Conservation (phyloP, 139 green algal species). For the Zygnema cylindricum region DNA sequence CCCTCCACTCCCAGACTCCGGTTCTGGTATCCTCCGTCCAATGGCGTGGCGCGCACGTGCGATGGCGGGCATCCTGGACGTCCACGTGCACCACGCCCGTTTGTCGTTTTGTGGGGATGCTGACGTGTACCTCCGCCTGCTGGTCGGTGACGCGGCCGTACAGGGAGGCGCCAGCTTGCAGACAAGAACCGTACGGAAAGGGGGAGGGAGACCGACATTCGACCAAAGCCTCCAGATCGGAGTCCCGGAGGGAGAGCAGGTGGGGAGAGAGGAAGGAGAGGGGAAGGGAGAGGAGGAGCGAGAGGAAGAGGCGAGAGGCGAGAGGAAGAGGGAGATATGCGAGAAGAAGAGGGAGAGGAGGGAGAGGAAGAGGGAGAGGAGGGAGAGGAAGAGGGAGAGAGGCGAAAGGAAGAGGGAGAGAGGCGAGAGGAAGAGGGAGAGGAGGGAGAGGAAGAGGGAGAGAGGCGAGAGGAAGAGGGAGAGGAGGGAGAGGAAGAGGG, state of each 20-base stretch:
- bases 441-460: background rate
- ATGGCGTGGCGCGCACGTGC: background rate
- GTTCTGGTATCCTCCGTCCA: background rate
- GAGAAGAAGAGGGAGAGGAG: conserved; percentile 34
- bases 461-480: background rate
- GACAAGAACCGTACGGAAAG: conserved; percentile 40
- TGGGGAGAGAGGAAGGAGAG: too few species aligned
- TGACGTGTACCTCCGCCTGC: conserved; percentile 29
- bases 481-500: too few species aligned
- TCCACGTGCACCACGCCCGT: conserved; percentile 32
- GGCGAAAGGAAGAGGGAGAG: background rate
- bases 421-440: background rate
- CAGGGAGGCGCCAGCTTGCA: too few species aligned
- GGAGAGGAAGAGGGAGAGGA: conserved; percentile 14
- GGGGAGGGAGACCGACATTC: conserved; percentile 44
- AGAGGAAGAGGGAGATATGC: conserved; percentile 26
- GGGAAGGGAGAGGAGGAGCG: conserved; percentile 16
- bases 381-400: conserved; percentile 17
- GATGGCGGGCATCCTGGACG: conserved; percentile 39
- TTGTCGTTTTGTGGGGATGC: conserved; percentile 21
- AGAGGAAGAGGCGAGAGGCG: conserved; percentile 37
- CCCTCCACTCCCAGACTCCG: background rate
- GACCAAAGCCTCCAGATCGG: conserved; percentile 45
- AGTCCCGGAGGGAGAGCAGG: conserved; percentile 44
- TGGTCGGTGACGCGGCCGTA: too few species aligned